Base-by-base conservation (phyloP, 2,329 filamentous ascomycete species). In the Cryphonectria japonica region DNA sequence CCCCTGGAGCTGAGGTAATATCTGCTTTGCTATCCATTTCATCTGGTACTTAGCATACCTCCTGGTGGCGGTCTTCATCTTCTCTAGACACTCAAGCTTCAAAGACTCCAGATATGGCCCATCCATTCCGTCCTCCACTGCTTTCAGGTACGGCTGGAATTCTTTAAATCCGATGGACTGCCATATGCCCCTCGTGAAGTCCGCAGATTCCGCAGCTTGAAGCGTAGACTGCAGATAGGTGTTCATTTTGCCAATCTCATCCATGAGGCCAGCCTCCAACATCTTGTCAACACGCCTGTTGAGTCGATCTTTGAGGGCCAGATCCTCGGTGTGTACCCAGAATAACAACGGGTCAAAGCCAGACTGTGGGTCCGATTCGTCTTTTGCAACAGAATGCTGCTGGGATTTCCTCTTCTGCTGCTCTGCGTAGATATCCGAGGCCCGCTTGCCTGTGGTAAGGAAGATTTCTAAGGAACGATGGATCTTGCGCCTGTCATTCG, bases 81-180 rank as follows among this genome's bases (percentile, higher is more conserved):
- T 87, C 74, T 95, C 92, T 0, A 97, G 82, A 0, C 89, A 91
- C 0, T 85, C 78, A 0, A 78, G 75, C 74, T 87, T 90, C 19
- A 94, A 79, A 26, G 83, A 83, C 29, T 87, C 84, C 1, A 92
- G 80, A 4, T 87, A 83, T 71, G 76, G 67, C 57, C 74, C 65
- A 39, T 76, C 73, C 68, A 74, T 69, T 9, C 75, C 76, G 70
- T 79, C 73, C 74, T 81, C 76, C 19, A 84, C 72, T 1, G 87
- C 86, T 1, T 82, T 76, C 34, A 95, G 82, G 77, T 94, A 97
- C 0, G 88, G 85, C 70, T 92, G 87, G 78, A 98, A 92, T 78
- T 99, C 94, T 79, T 97, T 98, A 81, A 94, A 98, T 0, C 96
- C 96, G 73, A 99, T 99, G 0, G 95, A 96, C 68, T 97, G 92